Conservation (phyloP, 106 monocot species). For the Dioscorea alata region DNA sequence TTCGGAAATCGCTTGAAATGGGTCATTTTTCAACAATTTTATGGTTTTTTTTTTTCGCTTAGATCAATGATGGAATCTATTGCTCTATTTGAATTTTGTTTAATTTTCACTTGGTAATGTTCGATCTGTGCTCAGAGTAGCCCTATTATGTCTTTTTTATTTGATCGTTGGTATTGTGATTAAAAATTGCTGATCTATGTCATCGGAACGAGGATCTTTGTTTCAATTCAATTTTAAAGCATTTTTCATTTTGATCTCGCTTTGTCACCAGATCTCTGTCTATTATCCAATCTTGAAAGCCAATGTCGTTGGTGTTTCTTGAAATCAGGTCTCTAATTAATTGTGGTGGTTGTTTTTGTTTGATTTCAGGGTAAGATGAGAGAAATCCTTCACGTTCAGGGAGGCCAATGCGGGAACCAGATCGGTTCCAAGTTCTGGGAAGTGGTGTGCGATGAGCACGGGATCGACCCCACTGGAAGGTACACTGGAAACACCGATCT, state of each 20-base stretch:
- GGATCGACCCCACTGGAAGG: slow-evolving; percentile 13
- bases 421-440: slow-evolving; percentile 20
- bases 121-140: no score
- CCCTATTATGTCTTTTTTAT: neutral
- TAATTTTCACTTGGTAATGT: no score
- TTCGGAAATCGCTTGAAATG: no score
- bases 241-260: no score
- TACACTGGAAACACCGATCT: slow-evolving; percentile 11
- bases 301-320: no score
- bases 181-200: neutral
- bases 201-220: neutral
- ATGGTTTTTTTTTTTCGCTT: no score
- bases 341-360: neutral
- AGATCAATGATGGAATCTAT: no score
- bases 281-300: no score
- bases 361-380: slow-evolving; percentile 4
- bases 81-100: no score
- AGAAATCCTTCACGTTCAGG: slow-evolving; percentile 18
- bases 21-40: no score
- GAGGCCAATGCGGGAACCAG: slow-evolving; percentile 20
- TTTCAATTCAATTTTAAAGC: neutral
- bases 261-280: no score
- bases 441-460: slow-evolving; percentile 18
- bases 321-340: neutral
- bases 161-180: neutral